phyloP scores from a whole-genome alignment of 495 filamentous ascomycete species.

The Xylaria longipes region DNA sequence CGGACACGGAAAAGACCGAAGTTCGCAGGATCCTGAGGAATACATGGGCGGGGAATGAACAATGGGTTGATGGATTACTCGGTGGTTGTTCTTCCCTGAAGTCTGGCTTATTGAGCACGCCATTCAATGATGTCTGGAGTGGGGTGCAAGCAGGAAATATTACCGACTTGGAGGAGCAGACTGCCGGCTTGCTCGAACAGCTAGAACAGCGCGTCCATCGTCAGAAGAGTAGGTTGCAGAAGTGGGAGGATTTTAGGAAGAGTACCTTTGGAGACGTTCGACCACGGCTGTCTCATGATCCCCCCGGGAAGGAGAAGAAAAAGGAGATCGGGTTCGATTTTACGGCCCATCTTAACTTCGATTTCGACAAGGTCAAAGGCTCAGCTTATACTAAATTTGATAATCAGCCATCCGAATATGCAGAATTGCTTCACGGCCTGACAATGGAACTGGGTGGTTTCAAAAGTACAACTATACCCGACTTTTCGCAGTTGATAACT shows the following conservation, averaged over 20 bases:
- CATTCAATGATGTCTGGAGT: conserved; percentile 72
- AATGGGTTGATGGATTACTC: conserved; percentile 70
- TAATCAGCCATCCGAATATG: conserved; percentile 48
- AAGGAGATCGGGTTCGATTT: conserved; percentile 55
- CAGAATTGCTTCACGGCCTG: conserved; percentile 49
- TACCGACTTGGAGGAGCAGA: conserved; percentile 54
- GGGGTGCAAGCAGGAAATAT: conserved; percentile 62
- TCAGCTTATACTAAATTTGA: conserved; percentile 14
- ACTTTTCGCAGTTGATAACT: conserved; percentile 32
- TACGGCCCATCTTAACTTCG: conserved; percentile 51
- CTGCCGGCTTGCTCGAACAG: conserved; percentile 61
- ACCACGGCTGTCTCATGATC: conserved; percentile 13
- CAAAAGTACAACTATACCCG: conserved; percentile 32
- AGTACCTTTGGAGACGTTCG: conserved; percentile 50
- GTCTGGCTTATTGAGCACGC: conserved; percentile 67
- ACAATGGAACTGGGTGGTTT: conserved; percentile 46
- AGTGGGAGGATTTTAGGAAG: conserved; percentile 74
- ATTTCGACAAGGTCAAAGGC: conserved; percentile 27
- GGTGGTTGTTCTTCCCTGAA: conserved; percentile 64
- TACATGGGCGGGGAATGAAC: conserved; percentile 76
- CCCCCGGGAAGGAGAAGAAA: conserved; percentile 27
- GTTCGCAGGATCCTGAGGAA: conserved; percentile 62
- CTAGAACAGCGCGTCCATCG: conserved; percentile 64
- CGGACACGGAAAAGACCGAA: conserved; percentile 46
- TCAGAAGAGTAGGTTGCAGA: conserved; percentile 68